Base-by-base conservation (phyloP, 2,329 filamentous ascomycete genomes). In the Arthrobotrys sphaeroides region DNA sequence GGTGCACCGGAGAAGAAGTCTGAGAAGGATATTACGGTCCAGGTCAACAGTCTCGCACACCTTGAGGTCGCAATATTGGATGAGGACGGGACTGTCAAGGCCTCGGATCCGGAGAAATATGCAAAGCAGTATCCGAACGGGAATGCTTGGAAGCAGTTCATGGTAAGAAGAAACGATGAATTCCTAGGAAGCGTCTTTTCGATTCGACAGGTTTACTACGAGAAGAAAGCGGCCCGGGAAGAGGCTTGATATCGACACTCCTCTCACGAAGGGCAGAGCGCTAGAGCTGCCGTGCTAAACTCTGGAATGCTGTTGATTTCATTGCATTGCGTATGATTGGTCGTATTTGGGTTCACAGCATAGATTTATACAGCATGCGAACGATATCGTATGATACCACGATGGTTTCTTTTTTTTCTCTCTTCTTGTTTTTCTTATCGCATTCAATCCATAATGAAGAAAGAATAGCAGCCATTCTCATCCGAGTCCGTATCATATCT, bases 111-210 rank as follows among this genome's bases (percentile, higher is more conserved):
- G 18, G 42, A 61, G 20, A 77, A 77, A 49, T 70, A 66, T 55
- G 51, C 31, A 31, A 70, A 72, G n/a, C 67, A 77, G 31, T 72
- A 77, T 18, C 72, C 72, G 3, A 51, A 59, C 13, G 64, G 57
- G 16, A 77, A 77, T 40, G 38, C 73, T 1, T 77, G 73, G 73
- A 77, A 77, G 26, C 33, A 45, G 40, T 77, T 77, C 47, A 62
- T 42, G 33, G 66, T 77, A 7, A 64, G 67, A 28, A 49, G 73
- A 24, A 72, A 72, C 20, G 67, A 77, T 26, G 73, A 77, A 45
- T 66, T 65, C n/a, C 51, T 77, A 4, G 73, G 73, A n/a, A 66
- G 67, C 38, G 59, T 62, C 2, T 77, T 77, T 38, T 61, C 26
- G 28, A 53, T 77, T 5, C 59, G 73, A 18, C 73, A 77, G 33